phyloP scores from a whole-genome alignment of 805 yeast species.

The Saccharomycopsis schoenii region DNA sequence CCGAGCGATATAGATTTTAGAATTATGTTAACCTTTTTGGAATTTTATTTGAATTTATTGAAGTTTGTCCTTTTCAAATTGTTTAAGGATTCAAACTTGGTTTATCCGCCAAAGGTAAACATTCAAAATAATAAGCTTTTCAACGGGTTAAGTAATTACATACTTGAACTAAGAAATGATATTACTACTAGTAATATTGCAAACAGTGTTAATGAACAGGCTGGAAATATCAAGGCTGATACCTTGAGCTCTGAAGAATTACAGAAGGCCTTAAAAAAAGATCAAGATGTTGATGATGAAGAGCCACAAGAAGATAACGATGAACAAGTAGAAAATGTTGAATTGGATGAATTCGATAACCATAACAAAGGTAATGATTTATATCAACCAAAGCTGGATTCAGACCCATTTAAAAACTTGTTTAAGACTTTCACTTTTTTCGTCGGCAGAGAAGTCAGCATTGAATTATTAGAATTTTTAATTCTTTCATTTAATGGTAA shows the following conservation, averaged over 20 bases:
- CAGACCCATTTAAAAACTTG: conserved; percentile 49
- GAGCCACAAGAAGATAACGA: conserved; percentile 30
- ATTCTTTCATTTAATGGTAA: conserved; percentile 81
- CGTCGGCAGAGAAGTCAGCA: conserved; percentile 91
- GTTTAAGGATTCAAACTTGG: conserved; percentile 74
- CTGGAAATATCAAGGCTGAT: conserved; percentile 27
- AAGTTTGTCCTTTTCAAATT: conserved; percentile 82
- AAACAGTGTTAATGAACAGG: conserved; percentile 24
- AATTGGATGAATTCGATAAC: conserved; percentile 65
- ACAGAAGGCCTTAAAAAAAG: conserved; percentile 31
- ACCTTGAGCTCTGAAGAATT: conserved; percentile 41
- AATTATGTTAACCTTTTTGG: conserved; percentile 93
- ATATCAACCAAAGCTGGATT: conserved; percentile 48
- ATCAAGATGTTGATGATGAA: conserved; percentile 29
- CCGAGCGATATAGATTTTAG: conserved; percentile 92
- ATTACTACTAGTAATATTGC: conserved; percentile 25
- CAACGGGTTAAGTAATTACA: conserved; percentile 81
- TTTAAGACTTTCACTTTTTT: conserved; percentile 71
- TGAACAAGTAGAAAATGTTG: conserved; percentile 27
- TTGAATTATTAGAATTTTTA: conserved; percentile 82
- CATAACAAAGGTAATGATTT: conserved; percentile 61
- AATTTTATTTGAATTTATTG: conserved; percentile 84
- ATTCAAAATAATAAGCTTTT: conserved; percentile 59
- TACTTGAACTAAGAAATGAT: conserved; percentile 44
- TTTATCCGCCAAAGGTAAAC: conserved; percentile 81